These are phyloP conservation scores for Metarhizium guizhouense DNA, from an alignment of 2,329 filamentous ascomycete genomes.

Conservation along the genomic window DNA sequence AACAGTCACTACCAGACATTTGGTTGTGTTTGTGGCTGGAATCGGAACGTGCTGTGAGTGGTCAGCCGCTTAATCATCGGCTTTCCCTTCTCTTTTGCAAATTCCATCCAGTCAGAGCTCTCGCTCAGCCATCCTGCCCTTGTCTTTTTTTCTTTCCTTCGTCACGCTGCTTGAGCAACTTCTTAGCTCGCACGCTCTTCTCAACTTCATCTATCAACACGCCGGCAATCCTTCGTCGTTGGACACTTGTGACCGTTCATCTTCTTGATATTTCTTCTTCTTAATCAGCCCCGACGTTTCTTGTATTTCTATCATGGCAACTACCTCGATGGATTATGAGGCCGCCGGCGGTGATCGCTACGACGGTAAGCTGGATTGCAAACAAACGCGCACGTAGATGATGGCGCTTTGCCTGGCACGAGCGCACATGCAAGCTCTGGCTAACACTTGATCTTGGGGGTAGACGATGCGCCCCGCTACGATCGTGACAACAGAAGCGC, in stretches of 20 bases:
- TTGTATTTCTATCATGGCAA: slow-evolving; percentile 39
- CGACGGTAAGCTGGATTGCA: slow-evolving; percentile 39
- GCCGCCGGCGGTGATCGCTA: slow-evolving; percentile 58
- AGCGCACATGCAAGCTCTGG: not conserved
- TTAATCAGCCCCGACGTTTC: not conserved
- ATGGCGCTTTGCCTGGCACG: not conserved
- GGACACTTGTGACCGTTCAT: slow-evolving; percentile 6
- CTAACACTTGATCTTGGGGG: not conserved
- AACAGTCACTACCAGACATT: no score
- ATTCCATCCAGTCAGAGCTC: slow-evolving; percentile 1
- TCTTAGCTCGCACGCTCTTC: not conserved
- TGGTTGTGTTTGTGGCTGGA: not conserved
- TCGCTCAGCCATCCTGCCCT: slow-evolving; percentile 1
- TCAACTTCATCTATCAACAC: slow-evolving; percentile 9
- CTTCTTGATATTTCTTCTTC: slow-evolving; percentile 2
- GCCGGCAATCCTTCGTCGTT: not conserved
- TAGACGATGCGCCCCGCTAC: slow-evolving; percentile 57
- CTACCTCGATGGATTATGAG: slow-evolving; percentile 63
- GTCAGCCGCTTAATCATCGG: slow-evolving; percentile 8
- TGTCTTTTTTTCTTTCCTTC: slow-evolving; percentile 5
- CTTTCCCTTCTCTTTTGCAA: not conserved
- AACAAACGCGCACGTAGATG: not conserved
- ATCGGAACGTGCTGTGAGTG: not conserved
- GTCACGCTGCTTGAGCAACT: not conserved
- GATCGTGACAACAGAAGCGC: slow-evolving; percentile 59